Percentiles rank a stretch among this genome's conserved stretches.
Conservation (phyloP, 192 early-diverging fungal species). For the Cetraspora pellucida region DNA sequence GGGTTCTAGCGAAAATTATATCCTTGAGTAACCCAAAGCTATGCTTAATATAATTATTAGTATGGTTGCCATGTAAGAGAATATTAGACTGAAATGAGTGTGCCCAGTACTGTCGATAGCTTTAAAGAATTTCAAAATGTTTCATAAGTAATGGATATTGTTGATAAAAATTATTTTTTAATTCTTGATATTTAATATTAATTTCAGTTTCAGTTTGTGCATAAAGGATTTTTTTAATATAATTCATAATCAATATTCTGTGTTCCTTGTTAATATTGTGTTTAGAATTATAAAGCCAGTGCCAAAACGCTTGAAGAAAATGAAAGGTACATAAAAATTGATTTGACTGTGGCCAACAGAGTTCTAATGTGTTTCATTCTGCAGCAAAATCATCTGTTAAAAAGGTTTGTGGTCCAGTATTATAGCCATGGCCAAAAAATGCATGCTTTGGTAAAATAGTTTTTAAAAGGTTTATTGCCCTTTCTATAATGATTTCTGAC, state of each 20-base stretch:
- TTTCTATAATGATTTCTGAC: too few species aligned
- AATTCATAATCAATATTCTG: not conserved
- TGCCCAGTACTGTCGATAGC: not conserved
- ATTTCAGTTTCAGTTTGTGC: not conserved
- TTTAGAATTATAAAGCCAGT: not conserved
- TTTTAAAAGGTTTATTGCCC: too few species aligned
- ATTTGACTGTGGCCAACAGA: too few species aligned
- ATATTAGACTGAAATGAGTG: not conserved
- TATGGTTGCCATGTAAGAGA: not conserved
- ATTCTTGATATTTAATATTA: not conserved
- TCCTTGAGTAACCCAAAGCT: not conserved
- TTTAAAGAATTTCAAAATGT: not conserved
- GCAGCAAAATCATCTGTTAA: too few species aligned
- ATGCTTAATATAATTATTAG: not conserved
- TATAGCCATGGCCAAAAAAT: too few species aligned
- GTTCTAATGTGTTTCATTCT: too few species aligned
- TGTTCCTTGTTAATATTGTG: conserved; percentile 6
- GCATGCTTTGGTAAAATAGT: too few species aligned
- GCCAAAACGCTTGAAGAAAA: not conserved
- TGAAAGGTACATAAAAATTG: not conserved
- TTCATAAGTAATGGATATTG: not conserved
- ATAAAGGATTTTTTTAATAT: conserved; percentile 10
- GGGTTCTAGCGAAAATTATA: not conserved
- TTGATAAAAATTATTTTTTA: not conserved
- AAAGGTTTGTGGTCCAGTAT: too few species aligned